phyloP scores from a whole-genome alignment of 2,329 filamentous ascomycete genomes.

The Aspergillus fumigatus region DNA sequence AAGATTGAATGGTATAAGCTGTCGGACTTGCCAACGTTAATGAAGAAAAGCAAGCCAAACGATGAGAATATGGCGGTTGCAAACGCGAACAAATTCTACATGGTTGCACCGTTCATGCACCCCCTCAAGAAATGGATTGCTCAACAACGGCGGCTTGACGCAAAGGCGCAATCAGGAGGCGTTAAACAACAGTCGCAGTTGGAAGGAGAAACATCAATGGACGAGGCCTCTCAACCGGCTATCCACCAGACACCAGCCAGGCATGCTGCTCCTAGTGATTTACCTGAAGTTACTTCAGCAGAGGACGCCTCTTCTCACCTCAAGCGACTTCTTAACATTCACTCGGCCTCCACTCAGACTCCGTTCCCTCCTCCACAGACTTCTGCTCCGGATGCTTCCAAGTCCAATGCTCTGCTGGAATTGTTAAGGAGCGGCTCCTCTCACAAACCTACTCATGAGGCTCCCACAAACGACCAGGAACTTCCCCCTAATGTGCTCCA shows the following conservation, averaged over 20 bases:
- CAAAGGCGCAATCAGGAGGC: conserved; percentile 40
- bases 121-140: conserved; percentile 85
- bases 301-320: conserved; percentile 49
- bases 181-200: conserved; percentile 42
- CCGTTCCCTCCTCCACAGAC: conserved; percentile 12
- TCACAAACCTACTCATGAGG: conserved; percentile 23
- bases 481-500: conserved; percentile 53
- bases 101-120: conserved; percentile 89
- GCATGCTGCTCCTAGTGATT: conserved; percentile 31
- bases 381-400: conserved; percentile 31
- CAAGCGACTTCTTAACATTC: conserved; percentile 46
- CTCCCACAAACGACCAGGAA: conserved; percentile 42
- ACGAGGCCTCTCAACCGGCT: conserved; percentile 43
- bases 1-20: conserved; percentile 94
- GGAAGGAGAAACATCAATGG: conserved; percentile 54
- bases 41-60: conserved; percentile 64
- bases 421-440: conserved; percentile 46
- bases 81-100: conserved; percentile 88
- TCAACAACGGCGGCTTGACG: conserved; percentile 73
- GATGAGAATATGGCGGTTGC: conserved; percentile 52
- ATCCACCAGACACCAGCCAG: conserved; percentile 18
- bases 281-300: conserved; percentile 36
- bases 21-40: conserved; percentile 75
- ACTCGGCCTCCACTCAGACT: conserved; percentile 10
- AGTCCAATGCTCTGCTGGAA: conserved; percentile 52